Conservation (phyloP, 164 flowering plant species). For the Malania oleifera region DNA sequence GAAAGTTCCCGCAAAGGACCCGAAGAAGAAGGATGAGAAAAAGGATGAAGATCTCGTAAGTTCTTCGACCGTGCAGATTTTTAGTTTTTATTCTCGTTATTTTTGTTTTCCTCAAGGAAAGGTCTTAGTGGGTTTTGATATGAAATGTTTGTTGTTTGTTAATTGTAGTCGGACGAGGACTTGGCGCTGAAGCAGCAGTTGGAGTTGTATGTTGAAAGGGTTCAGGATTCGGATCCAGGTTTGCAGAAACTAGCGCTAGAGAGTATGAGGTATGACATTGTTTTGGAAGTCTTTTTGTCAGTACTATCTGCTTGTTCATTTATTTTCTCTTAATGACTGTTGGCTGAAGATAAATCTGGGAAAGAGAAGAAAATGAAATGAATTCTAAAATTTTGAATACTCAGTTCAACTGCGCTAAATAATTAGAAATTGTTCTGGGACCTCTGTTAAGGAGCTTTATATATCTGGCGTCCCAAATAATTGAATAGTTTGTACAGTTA, state of each 20-base stretch:
- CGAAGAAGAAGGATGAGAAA: slow-evolving; percentile 84
- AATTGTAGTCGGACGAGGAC: slow-evolving; percentile 87
- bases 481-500: too few relatives aligned
- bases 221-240: slow-evolving; percentile 79
- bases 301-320: too few relatives aligned
- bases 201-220: slow-evolving; percentile 92
- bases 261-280: slow-evolving; percentile 71
- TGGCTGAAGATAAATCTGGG: too few relatives aligned
- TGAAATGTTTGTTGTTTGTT: slow-evolving; percentile 4
- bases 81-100: background rate
- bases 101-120: background rate
- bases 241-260: slow-evolving; percentile 86
- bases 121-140: background rate
- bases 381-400: too few relatives aligned
- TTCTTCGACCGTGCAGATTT: background rate
- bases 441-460: too few relatives aligned
- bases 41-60: slow-evolving; percentile 88
- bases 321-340: too few relatives aligned
- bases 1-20: slow-evolving; percentile 67
- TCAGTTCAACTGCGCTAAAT: too few relatives aligned
- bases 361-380: too few relatives aligned
- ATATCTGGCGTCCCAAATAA: too few relatives aligned
- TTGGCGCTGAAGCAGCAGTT: slow-evolving; percentile 90
- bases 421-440: too few relatives aligned
- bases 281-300: background rate